Conservation (phyloP, 805 yeast genomes). For the Candida tallmaniae region DNA sequence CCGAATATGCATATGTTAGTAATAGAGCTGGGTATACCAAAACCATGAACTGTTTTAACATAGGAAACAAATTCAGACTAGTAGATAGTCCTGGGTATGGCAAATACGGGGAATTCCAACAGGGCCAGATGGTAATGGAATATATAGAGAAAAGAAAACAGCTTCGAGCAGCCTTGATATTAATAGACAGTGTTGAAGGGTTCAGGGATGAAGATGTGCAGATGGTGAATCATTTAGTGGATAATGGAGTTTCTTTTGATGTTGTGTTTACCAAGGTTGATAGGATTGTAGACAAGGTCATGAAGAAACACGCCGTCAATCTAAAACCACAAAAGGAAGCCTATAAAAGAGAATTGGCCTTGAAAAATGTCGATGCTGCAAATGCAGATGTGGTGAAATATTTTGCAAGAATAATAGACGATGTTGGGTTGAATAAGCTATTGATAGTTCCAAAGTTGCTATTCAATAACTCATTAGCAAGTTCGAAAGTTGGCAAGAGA, state of each 20-base stretch:
- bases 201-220: slow-evolving; percentile 51
- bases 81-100: slow-evolving; percentile 95
- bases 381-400: slow-evolving; percentile 24
- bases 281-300: slow-evolving; percentile 30
- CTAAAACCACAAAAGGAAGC: slow-evolving; percentile 2
- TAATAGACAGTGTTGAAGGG: slow-evolving; percentile 60
- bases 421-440: slow-evolving; percentile 13
- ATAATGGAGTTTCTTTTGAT: slow-evolving; percentile 64
- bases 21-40: slow-evolving; percentile 54
- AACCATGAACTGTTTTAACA: slow-evolving; percentile 66
- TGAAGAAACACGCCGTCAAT: slow-evolving; percentile 12
- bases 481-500: slow-evolving; percentile 30
- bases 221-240: slow-evolving; percentile 47
- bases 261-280: slow-evolving; percentile 78
- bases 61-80: slow-evolving; percentile 58
- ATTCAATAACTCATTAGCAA: slow-evolving; percentile 49
- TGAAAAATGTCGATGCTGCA: slow-evolving; percentile 15
- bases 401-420: slow-evolving; percentile 33
- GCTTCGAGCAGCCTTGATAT: slow-evolving; percentile 54
- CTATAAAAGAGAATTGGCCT: slow-evolving; percentile 1
- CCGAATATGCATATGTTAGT: slow-evolving; percentile 33
- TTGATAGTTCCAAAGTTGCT: slow-evolving; percentile 37
- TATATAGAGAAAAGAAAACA: slow-evolving; percentile 54
- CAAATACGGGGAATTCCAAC: slow-evolving; percentile 53
- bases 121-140: slow-evolving; percentile 65